Base-by-base conservation (phyloP, 805 yeast species). In the Pichia nakasei region DNA sequence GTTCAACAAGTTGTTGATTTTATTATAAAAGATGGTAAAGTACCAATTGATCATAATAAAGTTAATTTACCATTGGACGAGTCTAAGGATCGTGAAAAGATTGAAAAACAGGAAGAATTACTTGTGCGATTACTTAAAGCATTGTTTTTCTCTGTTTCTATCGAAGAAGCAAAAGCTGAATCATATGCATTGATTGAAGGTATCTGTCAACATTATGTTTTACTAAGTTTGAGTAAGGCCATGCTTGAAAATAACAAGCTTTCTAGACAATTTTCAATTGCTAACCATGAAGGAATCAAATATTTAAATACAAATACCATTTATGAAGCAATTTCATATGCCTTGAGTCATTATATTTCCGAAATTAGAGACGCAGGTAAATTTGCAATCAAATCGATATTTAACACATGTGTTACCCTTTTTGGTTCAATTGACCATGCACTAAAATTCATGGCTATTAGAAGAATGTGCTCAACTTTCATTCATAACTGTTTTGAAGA, bases 401-500 rank as follows among this genome's bases (percentile, higher is more conserved):
- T 75, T 59, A 64, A 72, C 5, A 71, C 85, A 0, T 78, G 94
- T 13, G 72, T 72, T 1, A 59, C 73, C 0, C 60, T 93, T 1
- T 85, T 87, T 63, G 95, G 91, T 0, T 64, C 72, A 0, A 69
- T 70, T 1, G 84, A 79, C 18, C 74, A 77, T 38, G 82, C 86
- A 1, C 69, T 82, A 47, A 73, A 77, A 42, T 83, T 85, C 44
- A 86, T 95, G 1, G 71, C 88, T 32, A 74, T 88, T 51, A 75
- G 93, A 46, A 72, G 82, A 7, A 68, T 91, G 68, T 80, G 85
- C 52, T 81, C 86, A 41, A 82, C 81, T 42, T 83, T 94, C 55
- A 80, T 93, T 37, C 99, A 94, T 57, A 76, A 86, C 37, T 89
- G 97, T 64, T 93, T 85, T 58, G 94, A 85, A 49, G 96, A 86